These are phyloP conservation scores for Alternaria consortialis DNA, from an alignment of 2,329 filamentous ascomycete genomes.

Conservation along the genomic window DNA sequence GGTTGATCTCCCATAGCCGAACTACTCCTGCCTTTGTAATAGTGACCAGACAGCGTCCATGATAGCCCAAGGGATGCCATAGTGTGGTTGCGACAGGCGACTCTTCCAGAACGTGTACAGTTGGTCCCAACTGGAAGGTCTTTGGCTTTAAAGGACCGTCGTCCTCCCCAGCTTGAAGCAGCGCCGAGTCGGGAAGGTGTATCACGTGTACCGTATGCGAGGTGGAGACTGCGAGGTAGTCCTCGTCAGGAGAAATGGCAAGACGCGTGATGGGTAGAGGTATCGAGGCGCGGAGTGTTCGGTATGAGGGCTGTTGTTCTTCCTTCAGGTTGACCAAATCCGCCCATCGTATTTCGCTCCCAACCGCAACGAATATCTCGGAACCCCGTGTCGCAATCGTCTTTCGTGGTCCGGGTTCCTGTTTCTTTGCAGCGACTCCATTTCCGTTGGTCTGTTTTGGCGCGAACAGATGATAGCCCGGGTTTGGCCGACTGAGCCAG, in stretches of 20 bases:
- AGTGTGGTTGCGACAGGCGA: constrained; percentile 80
- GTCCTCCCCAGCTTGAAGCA: constrained; percentile 73
- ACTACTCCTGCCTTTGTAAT: constrained; percentile 89
- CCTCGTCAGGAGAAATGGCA: constrained; percentile 80
- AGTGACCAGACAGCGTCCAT: constrained; percentile 83
- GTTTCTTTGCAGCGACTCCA: constrained; percentile 36
- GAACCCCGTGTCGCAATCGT: constrained; percentile 84
- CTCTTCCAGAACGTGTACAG: constrained; percentile 87
- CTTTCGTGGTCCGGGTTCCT: constrained; percentile 55
- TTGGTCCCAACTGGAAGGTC: constrained; percentile 90
- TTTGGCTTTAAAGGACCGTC: constrained; percentile 77
- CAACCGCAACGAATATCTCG: constrained; percentile 87
- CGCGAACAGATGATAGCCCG: constrained; percentile 80
- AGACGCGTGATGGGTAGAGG: constrained; percentile 86
- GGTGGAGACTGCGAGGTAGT: constrained; percentile 85
- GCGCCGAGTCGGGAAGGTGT: constrained; percentile 80
- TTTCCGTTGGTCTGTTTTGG: constrained; percentile 55
- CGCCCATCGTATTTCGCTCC: constrained; percentile 91
- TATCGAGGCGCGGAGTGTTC: constrained; percentile 75
- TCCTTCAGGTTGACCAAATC: constrained; percentile 84
- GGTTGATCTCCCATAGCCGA: constrained; percentile 87
- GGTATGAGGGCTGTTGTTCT: constrained; percentile 37
- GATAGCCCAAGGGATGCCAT: constrained; percentile 92
- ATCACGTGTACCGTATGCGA: constrained; percentile 88
- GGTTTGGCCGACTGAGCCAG: constrained; percentile 82